Conservation (phyloP, 345 rosid genomes). For the Boechera divaricarpa region DNA sequence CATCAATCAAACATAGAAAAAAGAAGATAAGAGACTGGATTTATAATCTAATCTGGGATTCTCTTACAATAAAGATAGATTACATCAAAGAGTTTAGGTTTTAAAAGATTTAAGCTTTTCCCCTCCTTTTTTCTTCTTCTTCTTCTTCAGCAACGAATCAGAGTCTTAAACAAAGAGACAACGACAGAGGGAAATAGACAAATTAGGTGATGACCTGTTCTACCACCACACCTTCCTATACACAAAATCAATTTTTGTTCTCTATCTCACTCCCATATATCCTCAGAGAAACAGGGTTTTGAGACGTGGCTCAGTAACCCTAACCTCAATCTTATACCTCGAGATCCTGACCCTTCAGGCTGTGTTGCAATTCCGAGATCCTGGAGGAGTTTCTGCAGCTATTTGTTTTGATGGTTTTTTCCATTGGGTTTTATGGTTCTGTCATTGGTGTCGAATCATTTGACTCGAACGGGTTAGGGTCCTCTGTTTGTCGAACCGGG, state of each 20-base stretch:
- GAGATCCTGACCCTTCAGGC: conserved; percentile 36
- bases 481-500: conserved; percentile 51
- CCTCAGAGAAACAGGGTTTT: conserved; percentile 17
- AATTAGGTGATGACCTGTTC: conserved; percentile 40
- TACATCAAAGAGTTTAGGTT: conserved; percentile 24
- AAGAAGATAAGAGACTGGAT: background rate
- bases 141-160: conserved; percentile 5
- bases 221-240: conserved; percentile 42
- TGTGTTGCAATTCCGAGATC: conserved; percentile 25
- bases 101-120: background rate
- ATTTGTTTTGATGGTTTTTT: conserved; percentile 29
- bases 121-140: background rate
- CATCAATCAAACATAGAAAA: background rate
- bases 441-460: conserved; percentile 37
- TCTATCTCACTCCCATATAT: conserved; percentile 24
- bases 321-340: conserved; percentile 18
- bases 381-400: conserved; percentile 32
- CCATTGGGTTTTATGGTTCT: conserved; percentile 36
- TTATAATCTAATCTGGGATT: conserved; percentile 8
- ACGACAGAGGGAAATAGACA: conserved; percentile 30
- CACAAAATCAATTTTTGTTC: conserved; percentile 43
- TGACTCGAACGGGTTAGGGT: conserved; percentile 39
- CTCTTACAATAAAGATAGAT: conserved; percentile 17
- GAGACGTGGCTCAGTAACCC: conserved; percentile 23
- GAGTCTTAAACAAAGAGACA: background rate